Evolutionary conservation across 2,329 filamentous ascomycete species (phyloP).

Genomic region (Ophiostoma sp.): DNA sequence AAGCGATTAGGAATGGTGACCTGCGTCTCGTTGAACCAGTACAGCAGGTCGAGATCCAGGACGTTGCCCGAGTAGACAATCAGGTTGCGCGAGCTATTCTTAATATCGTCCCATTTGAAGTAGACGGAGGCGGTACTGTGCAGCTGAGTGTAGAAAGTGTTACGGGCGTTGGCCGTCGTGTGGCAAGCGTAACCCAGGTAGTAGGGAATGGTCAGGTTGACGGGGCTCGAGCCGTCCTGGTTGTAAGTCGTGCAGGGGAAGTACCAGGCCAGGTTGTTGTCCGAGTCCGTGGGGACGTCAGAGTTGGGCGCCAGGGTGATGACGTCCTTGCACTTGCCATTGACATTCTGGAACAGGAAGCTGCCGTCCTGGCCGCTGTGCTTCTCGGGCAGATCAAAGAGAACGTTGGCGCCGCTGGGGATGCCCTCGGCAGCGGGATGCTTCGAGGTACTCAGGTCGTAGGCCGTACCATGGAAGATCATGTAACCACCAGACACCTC

Average conservation of each 20-base stretch:
- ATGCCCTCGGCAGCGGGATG: slow-evolving; percentile 84
- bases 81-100: slow-evolving; percentile 83
- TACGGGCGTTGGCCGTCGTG: slow-evolving; percentile 67
- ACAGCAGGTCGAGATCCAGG: slow-evolving; percentile 81
- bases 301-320: slow-evolving; percentile 72
- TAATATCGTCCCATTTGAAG: slow-evolving; percentile 93
- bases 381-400: slow-evolving; percentile 81
- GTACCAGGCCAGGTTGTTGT: slow-evolving; percentile 86
- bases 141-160: slow-evolving; percentile 72
- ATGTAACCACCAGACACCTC: slow-evolving; percentile 80
- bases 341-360: slow-evolving; percentile 98
- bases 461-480: slow-evolving; percentile 94
- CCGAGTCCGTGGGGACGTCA: slow-evolving; percentile 73
- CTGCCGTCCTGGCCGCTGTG: slow-evolving; percentile 90
- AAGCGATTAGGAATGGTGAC: slow-evolving; percentile 76
- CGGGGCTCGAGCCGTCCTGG: slow-evolving; percentile 81
- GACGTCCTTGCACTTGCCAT: slow-evolving; percentile 89
- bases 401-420: slow-evolving; percentile 69
- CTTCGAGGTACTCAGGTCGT: slow-evolving; percentile 73
- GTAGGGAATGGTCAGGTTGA: slow-evolving; percentile 71
- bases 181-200: slow-evolving; percentile 90
- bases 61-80: slow-evolving; percentile 94
- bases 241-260: slow-evolving; percentile 92
- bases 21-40: slow-evolving; percentile 84
- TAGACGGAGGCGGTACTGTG: slow-evolving; percentile 79